phyloP scores from a whole-genome alignment of 208 protist genomes.

The Vickermania spadyakhi region DNA sequence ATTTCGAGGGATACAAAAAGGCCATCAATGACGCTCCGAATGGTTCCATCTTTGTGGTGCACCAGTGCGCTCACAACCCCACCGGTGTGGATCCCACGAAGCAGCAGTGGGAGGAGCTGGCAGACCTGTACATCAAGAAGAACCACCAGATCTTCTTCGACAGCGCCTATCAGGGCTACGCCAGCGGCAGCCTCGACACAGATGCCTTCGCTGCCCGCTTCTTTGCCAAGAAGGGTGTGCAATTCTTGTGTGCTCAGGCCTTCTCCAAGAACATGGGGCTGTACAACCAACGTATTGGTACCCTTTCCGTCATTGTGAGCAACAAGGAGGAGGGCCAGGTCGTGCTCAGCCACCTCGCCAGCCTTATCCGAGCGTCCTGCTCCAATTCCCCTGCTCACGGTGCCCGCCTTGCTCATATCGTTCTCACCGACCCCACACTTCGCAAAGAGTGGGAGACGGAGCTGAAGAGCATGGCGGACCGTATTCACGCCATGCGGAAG shows the following conservation, averaged over 20 bases:
- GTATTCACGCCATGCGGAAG: slow-evolving; percentile 80
- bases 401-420: slow-evolving; percentile 88
- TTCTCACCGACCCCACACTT: slow-evolving; percentile 82
- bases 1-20: slow-evolving; percentile 81
- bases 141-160: slow-evolving; percentile 94
- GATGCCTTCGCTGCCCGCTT: slow-evolving; percentile 86
- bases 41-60: slow-evolving; percentile 93
- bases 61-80: slow-evolving; percentile 98
- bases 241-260: slow-evolving; percentile 89
- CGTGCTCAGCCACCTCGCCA: slow-evolving; percentile 67
- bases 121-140: slow-evolving; percentile 67
- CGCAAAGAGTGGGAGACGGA: slow-evolving; percentile 87
- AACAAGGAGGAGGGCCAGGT: slow-evolving; percentile 40
- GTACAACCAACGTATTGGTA: slow-evolving; percentile 94
- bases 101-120: slow-evolving; percentile 94
- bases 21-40: slow-evolving; percentile 64
- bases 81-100: slow-evolving; percentile 96
- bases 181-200: slow-evolving; percentile 92
- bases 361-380: slow-evolving; percentile 92
- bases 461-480: slow-evolving; percentile 77
- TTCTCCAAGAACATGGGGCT: slow-evolving; percentile 99
- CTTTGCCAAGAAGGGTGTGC: slow-evolving; percentile 70
- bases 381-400: slow-evolving; percentile 95
- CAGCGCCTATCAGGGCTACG: slow-evolving; percentile 96
- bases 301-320: slow-evolving; percentile 72